phyloP scores from a whole-genome alignment of 331 rosid genomes.

The Cydonia oblonga region DNA sequence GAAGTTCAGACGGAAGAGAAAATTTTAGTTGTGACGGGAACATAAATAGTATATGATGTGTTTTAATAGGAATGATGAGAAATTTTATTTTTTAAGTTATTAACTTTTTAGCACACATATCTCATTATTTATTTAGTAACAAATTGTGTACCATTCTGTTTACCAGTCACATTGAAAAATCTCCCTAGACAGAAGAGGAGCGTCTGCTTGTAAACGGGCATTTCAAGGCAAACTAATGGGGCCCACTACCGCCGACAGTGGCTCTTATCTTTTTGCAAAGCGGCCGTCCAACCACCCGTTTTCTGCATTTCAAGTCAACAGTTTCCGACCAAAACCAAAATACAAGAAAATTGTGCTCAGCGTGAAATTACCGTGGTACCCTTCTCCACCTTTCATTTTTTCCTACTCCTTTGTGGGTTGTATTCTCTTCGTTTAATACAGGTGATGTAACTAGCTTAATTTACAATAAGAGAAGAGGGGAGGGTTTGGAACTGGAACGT shows the following conservation, averaged over 20 bases:
- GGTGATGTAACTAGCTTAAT: neutral
- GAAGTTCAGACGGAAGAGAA: constrained; percentile 1
- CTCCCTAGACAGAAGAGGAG: no score
- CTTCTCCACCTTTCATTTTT: neutral
- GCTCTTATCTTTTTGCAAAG: constrained; percentile 11
- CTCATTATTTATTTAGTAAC: no score
- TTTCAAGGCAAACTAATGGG: constrained; percentile 10
- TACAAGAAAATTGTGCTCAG: neutral
- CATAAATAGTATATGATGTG: no score
- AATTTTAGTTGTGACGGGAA: no score
- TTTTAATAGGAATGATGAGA: no score
- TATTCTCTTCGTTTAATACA: neutral
- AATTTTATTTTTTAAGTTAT: no score
- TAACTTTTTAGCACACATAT: no score
- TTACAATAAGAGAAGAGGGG: neutral
- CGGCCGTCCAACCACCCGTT: constrained; percentile 15
- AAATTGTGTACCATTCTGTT: no score
- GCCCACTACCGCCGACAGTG: constrained; percentile 58
- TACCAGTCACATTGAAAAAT: no score
- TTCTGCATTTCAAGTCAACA: neutral
- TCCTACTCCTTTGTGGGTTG: neutral
- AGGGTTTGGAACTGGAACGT: fast-evolving
- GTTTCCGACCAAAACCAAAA: constrained; percentile 1
- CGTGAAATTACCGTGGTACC: neutral
- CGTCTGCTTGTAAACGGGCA: constrained; percentile 25